Conservation (phyloP, 208 protist species). For the Wallacemonas sp. region DNA sequence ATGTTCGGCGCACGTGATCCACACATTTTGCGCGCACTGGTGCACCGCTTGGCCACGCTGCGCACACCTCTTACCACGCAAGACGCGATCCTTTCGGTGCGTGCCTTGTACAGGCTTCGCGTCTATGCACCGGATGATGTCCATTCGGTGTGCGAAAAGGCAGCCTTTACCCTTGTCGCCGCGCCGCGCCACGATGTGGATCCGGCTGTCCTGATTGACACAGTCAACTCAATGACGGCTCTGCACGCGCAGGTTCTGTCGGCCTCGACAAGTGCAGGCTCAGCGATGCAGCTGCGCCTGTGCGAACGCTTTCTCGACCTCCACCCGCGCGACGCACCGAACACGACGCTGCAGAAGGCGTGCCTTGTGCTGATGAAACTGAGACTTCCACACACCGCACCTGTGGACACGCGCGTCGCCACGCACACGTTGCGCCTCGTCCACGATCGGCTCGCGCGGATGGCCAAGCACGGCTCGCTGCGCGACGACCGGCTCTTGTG, state of each 20-base stretch:
- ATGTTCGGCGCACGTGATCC: not conserved
- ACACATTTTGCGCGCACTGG: constrained; percentile 16
- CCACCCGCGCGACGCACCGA: not conserved
- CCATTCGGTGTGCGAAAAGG: constrained; percentile 51
- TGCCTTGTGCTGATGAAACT: constrained; percentile 60
- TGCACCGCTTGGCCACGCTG: constrained; percentile 46
- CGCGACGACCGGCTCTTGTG: constrained; percentile 33
- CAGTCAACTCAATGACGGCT: constrained; percentile 41
- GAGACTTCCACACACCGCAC: constrained; percentile 17
- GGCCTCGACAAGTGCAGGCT: not conserved
- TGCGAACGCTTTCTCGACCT: constrained; percentile 25
- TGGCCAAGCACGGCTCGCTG: not conserved
- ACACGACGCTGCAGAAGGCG: constrained; percentile 53
- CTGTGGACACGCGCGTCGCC: constrained; percentile 3
- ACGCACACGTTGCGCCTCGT: constrained; percentile 45
- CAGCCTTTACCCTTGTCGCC: constrained; percentile 56
- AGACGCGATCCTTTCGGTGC: constrained; percentile 60
- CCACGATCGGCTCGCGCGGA: constrained; percentile 11
- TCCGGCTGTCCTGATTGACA: constrained; percentile 43
- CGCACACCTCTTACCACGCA: constrained; percentile 50
- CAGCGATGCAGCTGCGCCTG: constrained; percentile 38
- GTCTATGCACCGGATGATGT: constrained; percentile 37
- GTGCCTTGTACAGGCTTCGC: constrained; percentile 45
- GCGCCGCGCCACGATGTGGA: constrained; percentile 26
- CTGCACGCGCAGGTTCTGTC: constrained; percentile 34